Conservation (phyloP, 2,329 filamentous ascomycete genomes). For the Colletotrichum sp. region DNA sequence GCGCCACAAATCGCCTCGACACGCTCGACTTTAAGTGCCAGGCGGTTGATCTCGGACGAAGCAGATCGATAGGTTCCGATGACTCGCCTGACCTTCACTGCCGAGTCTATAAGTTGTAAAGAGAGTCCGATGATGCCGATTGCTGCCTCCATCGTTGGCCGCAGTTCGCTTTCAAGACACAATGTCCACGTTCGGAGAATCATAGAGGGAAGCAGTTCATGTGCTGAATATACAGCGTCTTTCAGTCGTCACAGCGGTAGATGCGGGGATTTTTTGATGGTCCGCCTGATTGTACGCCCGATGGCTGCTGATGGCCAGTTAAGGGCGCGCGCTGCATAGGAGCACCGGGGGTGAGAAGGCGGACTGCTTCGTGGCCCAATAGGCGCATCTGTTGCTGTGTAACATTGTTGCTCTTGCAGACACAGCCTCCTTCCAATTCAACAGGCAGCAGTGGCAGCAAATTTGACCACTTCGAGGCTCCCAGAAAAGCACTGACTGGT, state of each 20-base stretch:
- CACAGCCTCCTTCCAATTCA: neutral
- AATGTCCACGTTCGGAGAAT: neutral
- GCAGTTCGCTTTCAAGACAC: accelerated
- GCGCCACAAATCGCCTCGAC: neutral
- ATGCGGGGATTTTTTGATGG: too few relatives aligned
- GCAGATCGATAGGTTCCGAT: conserved; percentile 31
- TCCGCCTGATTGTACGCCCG: too few relatives aligned
- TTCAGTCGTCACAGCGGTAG: neutral
- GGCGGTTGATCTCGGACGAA: neutral
- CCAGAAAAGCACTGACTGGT: neutral
- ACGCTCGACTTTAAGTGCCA: neutral
- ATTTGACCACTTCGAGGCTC: neutral
- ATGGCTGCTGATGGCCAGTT: too few relatives aligned
- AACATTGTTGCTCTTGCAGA: neutral
- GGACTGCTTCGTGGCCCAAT: neutral
- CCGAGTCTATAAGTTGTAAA: conserved; percentile 1
- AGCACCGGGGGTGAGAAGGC: too few relatives aligned
- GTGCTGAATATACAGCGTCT: neutral
- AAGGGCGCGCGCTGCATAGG: too few relatives aligned
- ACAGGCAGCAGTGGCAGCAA: neutral
- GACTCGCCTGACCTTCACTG: conserved; percentile 59
- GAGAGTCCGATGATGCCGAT: conserved; percentile 11
- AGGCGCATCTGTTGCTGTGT: neutral
- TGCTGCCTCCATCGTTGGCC: neutral
- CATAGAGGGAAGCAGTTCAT: neutral